phyloP scores from a whole-genome alignment of 306 rosid species.

The Leucaena leucocephala region DNA sequence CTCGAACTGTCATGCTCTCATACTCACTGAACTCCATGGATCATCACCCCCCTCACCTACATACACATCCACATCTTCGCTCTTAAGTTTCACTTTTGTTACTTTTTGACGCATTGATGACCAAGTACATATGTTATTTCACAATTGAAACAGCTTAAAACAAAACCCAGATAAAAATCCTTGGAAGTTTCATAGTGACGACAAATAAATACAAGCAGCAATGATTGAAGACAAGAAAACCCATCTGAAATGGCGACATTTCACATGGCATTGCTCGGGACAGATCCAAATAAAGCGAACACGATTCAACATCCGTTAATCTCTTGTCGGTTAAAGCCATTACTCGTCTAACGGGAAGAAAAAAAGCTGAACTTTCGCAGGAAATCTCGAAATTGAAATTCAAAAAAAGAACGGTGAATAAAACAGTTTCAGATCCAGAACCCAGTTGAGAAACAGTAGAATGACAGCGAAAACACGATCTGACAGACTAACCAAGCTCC shows the following conservation, averaged over 20 bases:
- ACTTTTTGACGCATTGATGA: neutral
- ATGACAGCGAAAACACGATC: slow-evolving; percentile 16
- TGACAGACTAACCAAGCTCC: slow-evolving; percentile 33
- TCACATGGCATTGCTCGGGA: slow-evolving; percentile 23
- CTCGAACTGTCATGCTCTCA: slow-evolving; percentile 43
- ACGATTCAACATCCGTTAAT: slow-evolving; percentile 3
- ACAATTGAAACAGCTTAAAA: slow-evolving; percentile 21
- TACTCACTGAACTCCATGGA: slow-evolving; percentile 55
- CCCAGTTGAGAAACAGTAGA: slow-evolving; percentile 17
- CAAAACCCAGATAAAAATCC: slow-evolving; percentile 2
- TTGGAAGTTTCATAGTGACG: slow-evolving; percentile 10
- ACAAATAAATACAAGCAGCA: neutral
- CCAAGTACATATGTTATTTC: neutral
- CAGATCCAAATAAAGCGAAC: slow-evolving; percentile 30
- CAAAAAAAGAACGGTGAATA: slow-evolving; percentile 7
- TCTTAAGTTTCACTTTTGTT: slow-evolving; percentile 41
- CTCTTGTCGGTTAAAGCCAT: neutral
- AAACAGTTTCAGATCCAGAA: slow-evolving; percentile 43
- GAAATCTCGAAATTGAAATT: slow-evolving; percentile 24
- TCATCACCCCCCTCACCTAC: slow-evolving; percentile 28
- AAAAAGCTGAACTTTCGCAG: slow-evolving; percentile 39
- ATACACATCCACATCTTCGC: slow-evolving; percentile 27
- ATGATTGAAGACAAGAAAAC: neutral
- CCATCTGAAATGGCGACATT: slow-evolving; percentile 11
- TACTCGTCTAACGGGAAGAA: slow-evolving; percentile 24